Base-by-base conservation (phyloP, 1,284 basidiomycete genomes). In the Pulveroboletus sp. region DNA sequence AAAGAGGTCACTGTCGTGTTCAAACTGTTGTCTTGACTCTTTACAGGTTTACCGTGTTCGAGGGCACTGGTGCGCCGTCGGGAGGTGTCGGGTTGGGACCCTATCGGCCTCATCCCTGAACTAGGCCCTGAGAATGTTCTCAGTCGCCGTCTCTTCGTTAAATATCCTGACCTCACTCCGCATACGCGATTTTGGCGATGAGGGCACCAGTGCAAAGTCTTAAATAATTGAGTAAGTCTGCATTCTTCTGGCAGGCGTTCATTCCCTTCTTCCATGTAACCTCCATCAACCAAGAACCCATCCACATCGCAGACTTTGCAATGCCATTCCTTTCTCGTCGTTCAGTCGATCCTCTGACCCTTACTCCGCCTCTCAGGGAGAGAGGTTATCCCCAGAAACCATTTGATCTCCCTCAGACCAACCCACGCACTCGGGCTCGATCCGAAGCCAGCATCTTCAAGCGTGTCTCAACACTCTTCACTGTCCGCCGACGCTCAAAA, bases 281-380 rank as follows among this genome's bases (percentile, higher is more conserved):
- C 49, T 26, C 44, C 44, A 39, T 40, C 47, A 24, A 26, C 51
- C 31, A 40, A 54, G 28, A 31, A 20, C 4, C 43, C 28, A n/a
- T 25, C 12, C 46, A 18, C 28, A n/a, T 22, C 29, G 25, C 54
- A 28, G 42, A 43, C 36, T 17, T 45, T 35, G 33, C 49, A 50
- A 73, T 71, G 68, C 59, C 50, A 17, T 72, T 73, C 60, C 67
- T 73, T 60, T 59, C 65, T 31, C 67, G 71, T 47, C 68, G 68
- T 43, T 57, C 62, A 38, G 58, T 64, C 43, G 68, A 72, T 44
- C 70, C 71, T 42, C 28, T 61, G 26, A 49, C 43, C 15, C 24
- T 45, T 25, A 18, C 40, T 15, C 9, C 54, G 3, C 25, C 36
- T 2, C 39, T 45, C 48, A 62, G 38, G 39, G 57, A 67, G 20